A percentile compares a stretch with the other conserved stretches of the same genome.
phyloP scores from a whole-genome alignment of 2,329 filamentous ascomycete species.

The Monilinia laxa region DNA sequence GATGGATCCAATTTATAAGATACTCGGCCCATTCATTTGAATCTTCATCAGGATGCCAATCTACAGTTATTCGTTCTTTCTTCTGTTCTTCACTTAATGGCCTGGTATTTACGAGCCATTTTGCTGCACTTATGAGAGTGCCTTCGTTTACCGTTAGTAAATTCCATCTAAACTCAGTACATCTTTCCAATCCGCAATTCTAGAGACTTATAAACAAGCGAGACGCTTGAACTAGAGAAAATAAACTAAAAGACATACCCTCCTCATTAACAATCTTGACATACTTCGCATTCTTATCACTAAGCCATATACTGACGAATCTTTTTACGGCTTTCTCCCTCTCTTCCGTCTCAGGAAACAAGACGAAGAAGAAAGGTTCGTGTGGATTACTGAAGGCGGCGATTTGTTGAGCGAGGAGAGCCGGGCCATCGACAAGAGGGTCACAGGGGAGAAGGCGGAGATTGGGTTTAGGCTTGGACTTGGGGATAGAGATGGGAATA shows the following conservation, averaged over 20 bases:
- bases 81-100: conserved; percentile 25
- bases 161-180: no score
- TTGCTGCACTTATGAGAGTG: conserved; percentile 17
- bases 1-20: conserved; percentile 25
- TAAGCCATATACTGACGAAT: conserved; percentile 27
- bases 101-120: conserved; percentile 15
- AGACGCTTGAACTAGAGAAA: background rate
- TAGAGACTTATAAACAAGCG: background rate
- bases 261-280: conserved; percentile 30
- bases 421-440: conserved; percentile 22
- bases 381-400: conserved; percentile 21
- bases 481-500: background rate
- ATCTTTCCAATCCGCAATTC: no score
- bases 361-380: conserved; percentile 29
- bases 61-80: conserved; percentile 24
- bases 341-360: conserved; percentile 26
- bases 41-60: conserved; percentile 30
- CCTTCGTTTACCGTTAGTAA: background rate
- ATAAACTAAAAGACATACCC: conserved; percentile 5
- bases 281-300: conserved; percentile 26
- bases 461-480: background rate
- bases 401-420: conserved; percentile 27
- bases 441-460: conserved; percentile 10
- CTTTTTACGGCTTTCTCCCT: conserved; percentile 26
- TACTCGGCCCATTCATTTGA: conserved; percentile 29